Evolutionary conservation across 1,139 yeast species (phyloP).

Genomic region (Geotrichum macrosporum): DNA sequence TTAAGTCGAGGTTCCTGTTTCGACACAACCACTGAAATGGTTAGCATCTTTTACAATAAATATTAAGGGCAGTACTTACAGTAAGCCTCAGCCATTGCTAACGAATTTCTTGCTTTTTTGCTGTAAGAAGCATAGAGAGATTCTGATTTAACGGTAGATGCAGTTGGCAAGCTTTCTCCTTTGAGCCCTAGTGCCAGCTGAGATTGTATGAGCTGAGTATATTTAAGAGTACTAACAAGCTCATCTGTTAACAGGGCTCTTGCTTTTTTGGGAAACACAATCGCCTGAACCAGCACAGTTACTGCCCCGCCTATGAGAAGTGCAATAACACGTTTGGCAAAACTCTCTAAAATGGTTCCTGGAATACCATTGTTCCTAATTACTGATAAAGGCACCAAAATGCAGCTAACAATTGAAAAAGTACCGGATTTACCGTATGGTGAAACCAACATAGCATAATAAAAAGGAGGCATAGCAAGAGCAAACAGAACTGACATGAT

Average conservation of each 20-base stretch:
- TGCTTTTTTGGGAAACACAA: conserved; percentile 47
- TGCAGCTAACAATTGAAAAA: conserved; percentile 46
- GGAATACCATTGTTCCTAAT: conserved; percentile 29
- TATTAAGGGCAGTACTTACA: conserved; percentile 26
- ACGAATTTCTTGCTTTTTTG: conserved; percentile 40
- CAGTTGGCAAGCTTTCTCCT: conserved; percentile 34
- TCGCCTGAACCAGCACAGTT: conserved; percentile 45
- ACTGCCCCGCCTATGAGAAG: conserved; percentile 49
- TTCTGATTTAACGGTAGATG: conserved; percentile 30
- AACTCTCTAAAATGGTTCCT: conserved; percentile 44
- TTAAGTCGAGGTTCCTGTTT: conserved; percentile 48
- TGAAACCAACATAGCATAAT: conserved; percentile 43
- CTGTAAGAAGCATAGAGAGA: conserved; percentile 35
- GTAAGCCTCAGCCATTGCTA: conserved; percentile 43
- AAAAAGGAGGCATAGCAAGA: conserved; percentile 46
- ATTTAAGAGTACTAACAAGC: conserved; percentile 41
- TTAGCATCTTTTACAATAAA: not conserved
- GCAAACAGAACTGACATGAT: conserved; percentile 44
- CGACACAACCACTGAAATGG: conserved; percentile 32
- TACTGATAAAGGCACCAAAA: conserved; percentile 40
- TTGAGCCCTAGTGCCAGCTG: conserved; percentile 43
- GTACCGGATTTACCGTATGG: conserved; percentile 51
- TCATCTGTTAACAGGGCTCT: conserved; percentile 44
- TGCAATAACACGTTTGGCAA: conserved; percentile 48
- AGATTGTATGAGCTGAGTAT: conserved; percentile 41